Conservation (phyloP, 1,284 basidiomycete species). For the Phylloporus sp. region DNA sequence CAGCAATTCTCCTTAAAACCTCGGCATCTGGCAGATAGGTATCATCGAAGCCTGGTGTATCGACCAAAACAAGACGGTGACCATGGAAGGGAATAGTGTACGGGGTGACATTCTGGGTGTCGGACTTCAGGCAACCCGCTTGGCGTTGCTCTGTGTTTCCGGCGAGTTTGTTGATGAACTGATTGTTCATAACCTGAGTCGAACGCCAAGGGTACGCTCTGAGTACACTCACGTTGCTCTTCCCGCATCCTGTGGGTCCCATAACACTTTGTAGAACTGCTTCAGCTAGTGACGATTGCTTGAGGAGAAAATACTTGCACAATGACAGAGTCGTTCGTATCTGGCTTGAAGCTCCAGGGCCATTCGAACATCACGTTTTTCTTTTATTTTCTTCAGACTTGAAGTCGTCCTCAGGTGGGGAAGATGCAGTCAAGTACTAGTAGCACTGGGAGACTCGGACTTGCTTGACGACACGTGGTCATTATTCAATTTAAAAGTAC, state of each 20-base stretch:
- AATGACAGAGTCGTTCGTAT: neutral
- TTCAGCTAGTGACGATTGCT: neutral
- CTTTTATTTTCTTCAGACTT: too few relatives aligned
- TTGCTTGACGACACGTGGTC: too few relatives aligned
- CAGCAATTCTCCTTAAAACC: slow-evolving; percentile 28
- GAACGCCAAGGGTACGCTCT: neutral
- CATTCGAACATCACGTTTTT: too few relatives aligned
- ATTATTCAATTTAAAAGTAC: too few relatives aligned
- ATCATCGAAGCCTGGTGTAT: slow-evolving; percentile 35
- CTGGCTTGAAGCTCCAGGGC: neutral
- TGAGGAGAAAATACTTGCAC: slow-evolving; percentile 9
- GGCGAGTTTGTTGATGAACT: slow-evolving; percentile 27
- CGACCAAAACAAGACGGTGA: slow-evolving; percentile 26
- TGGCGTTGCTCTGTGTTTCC: neutral
- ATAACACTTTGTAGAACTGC: slow-evolving; percentile 14
- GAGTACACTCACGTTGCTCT: slow-evolving; percentile 24
- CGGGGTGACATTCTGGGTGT: slow-evolving; percentile 16
- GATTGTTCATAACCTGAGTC: neutral
- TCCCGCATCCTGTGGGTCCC: slow-evolving; percentile 15
- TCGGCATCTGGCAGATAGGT: slow-evolving; percentile 28
- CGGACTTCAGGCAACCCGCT: slow-evolving; percentile 12
- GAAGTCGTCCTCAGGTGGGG: too few relatives aligned
- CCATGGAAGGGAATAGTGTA: neutral
- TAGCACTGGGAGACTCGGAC: too few relatives aligned
- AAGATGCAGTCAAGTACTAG: too few relatives aligned